A percentile compares a stretch with the other conserved stretches of the same genome.
Evolutionary conservation across 2,329 filamentous ascomycete genomes (phyloP).

Genomic region (Neospermospora avenae): DNA sequence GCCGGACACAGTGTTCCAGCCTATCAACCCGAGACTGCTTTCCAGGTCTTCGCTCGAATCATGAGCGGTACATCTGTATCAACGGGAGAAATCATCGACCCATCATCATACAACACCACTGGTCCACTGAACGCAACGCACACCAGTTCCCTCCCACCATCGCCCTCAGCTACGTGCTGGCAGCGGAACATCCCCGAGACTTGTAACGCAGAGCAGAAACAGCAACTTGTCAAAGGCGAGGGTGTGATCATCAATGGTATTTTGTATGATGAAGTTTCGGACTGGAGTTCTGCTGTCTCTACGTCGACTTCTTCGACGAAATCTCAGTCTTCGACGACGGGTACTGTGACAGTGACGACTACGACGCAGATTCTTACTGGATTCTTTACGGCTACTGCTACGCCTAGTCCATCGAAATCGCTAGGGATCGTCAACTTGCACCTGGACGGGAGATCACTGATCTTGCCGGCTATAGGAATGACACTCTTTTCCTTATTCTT

Average conservation of each 20-base stretch:
- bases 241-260: slow-evolving; percentile 61
- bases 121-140: slow-evolving; percentile 57
- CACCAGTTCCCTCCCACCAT: slow-evolving; percentile 48
- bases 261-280: slow-evolving; percentile 43
- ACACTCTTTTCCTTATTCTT: not conserved
- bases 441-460: not conserved
- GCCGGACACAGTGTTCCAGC: slow-evolving; percentile 61
- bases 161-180: slow-evolving; percentile 56
- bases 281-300: slow-evolving; percentile 37
- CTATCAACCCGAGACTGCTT: slow-evolving; percentile 53
- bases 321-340: slow-evolving; percentile 5
- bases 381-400: slow-evolving; percentile 34
- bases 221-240: slow-evolving; percentile 45
- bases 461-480: not conserved
- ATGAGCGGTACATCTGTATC: slow-evolving; percentile 50
- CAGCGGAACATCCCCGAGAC: slow-evolving; percentile 52
- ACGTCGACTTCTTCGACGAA: slow-evolving; percentile 17
- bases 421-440: slow-evolving; percentile 8
- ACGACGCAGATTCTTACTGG: slow-evolving; percentile 34
- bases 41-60: slow-evolving; percentile 56
- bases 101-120: slow-evolving; percentile 51
- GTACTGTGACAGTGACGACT: slow-evolving; percentile 26
- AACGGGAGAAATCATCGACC: slow-evolving; percentile 48
- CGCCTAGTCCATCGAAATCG: slow-evolving; percentile 30
- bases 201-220: slow-evolving; percentile 50